Conservation (phyloP, 495 filamentous ascomycete genomes). For the Penicillium manginii region DNA sequence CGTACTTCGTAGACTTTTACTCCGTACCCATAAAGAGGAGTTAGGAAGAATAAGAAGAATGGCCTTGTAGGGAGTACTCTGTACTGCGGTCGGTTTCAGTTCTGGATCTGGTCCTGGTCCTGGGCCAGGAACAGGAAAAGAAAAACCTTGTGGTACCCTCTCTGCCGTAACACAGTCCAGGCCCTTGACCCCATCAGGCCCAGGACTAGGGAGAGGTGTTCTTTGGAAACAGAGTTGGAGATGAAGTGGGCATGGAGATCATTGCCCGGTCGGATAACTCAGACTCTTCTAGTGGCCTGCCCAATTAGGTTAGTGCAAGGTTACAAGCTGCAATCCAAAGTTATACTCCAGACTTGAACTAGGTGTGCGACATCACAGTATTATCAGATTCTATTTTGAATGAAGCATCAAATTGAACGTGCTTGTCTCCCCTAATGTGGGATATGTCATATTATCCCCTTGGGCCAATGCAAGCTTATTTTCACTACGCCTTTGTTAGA, state of each 20-base stretch:
- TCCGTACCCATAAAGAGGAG: no score
- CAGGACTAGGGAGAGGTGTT: neutral
- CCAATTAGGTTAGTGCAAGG: neutral
- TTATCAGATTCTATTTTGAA: neutral
- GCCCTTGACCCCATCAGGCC: neutral
- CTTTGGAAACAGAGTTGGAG: conserved; percentile 5
- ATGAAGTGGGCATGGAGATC: conserved; percentile 9
- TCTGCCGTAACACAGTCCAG: neutral
- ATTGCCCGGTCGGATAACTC: neutral
- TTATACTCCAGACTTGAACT: no score
- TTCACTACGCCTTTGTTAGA: neutral
- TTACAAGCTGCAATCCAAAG: neutral
- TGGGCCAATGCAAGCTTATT: conserved; percentile 8
- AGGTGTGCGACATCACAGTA: neutral
- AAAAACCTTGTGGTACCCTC: neutral
- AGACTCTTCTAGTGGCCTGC: conserved; percentile 7
- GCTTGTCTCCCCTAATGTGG: neutral
- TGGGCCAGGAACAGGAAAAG: conserved; percentile 3
- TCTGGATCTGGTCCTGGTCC: neutral
- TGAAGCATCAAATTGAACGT: neutral
- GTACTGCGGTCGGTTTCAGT: neutral
- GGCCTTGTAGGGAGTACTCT: neutral
- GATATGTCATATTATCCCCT: neutral
- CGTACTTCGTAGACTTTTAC: conserved; percentile 6
- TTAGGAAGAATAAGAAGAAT: no score